These are phyloP conservation scores for Ceriops decandra DNA, from an alignment of 345 rosid genomes.

Conservation along the genomic window DNA sequence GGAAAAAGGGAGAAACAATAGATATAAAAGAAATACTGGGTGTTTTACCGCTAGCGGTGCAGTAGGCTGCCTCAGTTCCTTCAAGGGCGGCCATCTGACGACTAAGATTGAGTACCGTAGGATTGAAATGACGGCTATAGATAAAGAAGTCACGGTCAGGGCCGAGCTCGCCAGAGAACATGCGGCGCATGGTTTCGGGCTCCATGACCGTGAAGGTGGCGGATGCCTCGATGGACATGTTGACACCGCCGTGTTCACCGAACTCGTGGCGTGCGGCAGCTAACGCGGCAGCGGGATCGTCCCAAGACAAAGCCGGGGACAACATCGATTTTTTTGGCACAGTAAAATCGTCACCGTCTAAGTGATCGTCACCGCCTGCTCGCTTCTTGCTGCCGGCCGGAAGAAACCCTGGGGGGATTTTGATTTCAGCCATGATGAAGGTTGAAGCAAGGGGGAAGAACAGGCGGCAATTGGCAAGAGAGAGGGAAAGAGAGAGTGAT, in stretches of 20 bases:
- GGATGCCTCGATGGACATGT: slow-evolving; percentile 99
- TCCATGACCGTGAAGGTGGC: slow-evolving; percentile 99
- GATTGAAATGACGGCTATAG: slow-evolving; percentile 97
- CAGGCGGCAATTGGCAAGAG: no score
- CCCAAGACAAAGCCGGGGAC: slow-evolving; percentile 28
- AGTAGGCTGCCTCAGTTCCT: slow-evolving; percentile 95
- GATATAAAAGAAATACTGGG: neutral
- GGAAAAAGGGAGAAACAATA: no score
- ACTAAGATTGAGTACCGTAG: slow-evolving; percentile 85
- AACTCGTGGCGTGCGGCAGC: slow-evolving; percentile 82
- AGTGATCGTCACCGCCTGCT: slow-evolving; percentile 40
- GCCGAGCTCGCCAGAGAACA: slow-evolving; percentile 95
- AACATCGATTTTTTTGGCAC: slow-evolving; percentile 47
- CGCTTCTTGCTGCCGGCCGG: slow-evolving; percentile 54
- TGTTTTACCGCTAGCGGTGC: slow-evolving; percentile 84
- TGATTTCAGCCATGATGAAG: slow-evolving; percentile 8
- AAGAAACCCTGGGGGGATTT: slow-evolving; percentile 21
- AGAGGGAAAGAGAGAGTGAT: neutral
- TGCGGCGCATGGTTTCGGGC: slow-evolving; percentile 85
- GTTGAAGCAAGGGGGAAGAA: no score
- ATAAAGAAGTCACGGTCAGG: slow-evolving; percentile 92
- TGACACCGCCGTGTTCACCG: slow-evolving; percentile 97
- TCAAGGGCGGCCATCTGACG: slow-evolving; percentile 98
- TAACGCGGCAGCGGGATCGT: slow-evolving; percentile 74
- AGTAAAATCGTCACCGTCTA: slow-evolving; percentile 28